phyloP scores from a whole-genome alignment of 2,329 filamentous ascomycete species.

The Macroventuria anomochaeta region DNA sequence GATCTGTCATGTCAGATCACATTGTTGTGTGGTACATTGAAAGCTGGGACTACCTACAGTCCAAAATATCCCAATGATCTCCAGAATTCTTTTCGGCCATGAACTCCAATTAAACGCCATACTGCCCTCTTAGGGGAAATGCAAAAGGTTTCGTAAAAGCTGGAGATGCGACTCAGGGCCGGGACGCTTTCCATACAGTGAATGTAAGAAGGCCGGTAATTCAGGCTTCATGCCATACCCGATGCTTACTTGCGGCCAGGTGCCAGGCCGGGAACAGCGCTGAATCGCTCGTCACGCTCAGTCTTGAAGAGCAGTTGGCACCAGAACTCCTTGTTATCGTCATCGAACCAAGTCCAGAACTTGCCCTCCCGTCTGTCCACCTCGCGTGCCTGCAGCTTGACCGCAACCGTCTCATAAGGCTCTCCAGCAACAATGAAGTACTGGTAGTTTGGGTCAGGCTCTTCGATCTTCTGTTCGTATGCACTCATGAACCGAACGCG shows the following conservation, averaged over 20 bases:
- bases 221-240: background rate
- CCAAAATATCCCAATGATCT: background rate
- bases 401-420: conserved; percentile 96
- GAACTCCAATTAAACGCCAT: conserved; percentile 23
- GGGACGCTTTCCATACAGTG: background rate
- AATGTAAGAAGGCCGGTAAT: background rate
- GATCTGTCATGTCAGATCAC: conserved; percentile 24
- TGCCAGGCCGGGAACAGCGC: conserved; percentile 69
- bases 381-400: conserved; percentile 93
- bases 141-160: background rate
- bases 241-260: conserved; percentile 50
- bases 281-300: conserved; percentile 90
- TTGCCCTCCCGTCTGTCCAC: conserved; percentile 86
- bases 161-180: background rate
- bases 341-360: conserved; percentile 95
- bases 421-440: conserved; percentile 95
- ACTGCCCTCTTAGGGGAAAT: background rate
- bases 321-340: conserved; percentile 96
- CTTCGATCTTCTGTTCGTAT: conserved; percentile 93
- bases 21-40: conserved; percentile 12
- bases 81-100: background rate
- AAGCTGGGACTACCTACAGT: conserved; percentile 34
- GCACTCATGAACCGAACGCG: conserved; percentile 97
- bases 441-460: conserved; percentile 89
- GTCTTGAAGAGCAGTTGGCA: conserved; percentile 98